Evolutionary conservation across 2,329 filamentous ascomycete genomes (phyloP).

Genomic region (Orbilia ellipsospora): DNA sequence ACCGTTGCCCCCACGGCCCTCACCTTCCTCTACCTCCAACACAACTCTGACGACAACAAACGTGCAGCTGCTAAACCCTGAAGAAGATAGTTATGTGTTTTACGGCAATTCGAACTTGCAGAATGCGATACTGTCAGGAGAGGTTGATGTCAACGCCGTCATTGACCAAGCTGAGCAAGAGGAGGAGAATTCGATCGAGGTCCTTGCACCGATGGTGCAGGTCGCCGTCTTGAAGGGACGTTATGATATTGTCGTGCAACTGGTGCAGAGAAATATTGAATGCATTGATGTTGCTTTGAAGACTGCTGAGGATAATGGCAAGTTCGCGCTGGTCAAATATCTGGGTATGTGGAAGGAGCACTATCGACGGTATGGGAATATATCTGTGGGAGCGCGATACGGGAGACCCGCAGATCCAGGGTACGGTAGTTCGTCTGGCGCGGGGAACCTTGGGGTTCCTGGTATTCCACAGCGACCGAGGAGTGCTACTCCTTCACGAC

Average conservation of each 20-base stretch:
- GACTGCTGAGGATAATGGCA: conserved; percentile 40
- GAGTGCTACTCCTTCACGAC: not conserved
- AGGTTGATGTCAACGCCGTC: conserved; percentile 28
- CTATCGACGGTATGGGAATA: conserved; percentile 13
- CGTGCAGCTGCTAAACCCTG: conserved; percentile 17
- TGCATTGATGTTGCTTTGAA: conserved; percentile 49
- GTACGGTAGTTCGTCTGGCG: not conserved
- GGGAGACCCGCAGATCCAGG: not conserved
- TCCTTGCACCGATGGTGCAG: conserved; percentile 31
- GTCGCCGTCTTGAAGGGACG: conserved; percentile 30
- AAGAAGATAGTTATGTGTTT: conserved; percentile 26
- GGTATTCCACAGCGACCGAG: not conserved
- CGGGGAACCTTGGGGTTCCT: conserved; percentile 13
- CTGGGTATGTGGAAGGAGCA: conserved; percentile 39
- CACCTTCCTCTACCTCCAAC: not conserved
- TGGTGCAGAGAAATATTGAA: conserved; percentile 38
- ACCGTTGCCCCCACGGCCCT: conserved; percentile 10
- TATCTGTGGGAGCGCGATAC: not conserved
- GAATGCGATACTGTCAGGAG: conserved; percentile 34
- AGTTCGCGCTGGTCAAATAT: conserved; percentile 43
- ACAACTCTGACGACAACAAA: not conserved
- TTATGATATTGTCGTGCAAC: conserved; percentile 43
- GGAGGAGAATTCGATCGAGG: conserved; percentile 29
- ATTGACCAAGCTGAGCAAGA: conserved; percentile 35
- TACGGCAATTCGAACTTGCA: conserved; percentile 41